Percentiles rank a stretch among this genome's conserved stretches.
Evolutionary conservation across 352 stramenopile genomes (phyloP).

Genomic region (Phytopythium chamaehyphon): DNA sequence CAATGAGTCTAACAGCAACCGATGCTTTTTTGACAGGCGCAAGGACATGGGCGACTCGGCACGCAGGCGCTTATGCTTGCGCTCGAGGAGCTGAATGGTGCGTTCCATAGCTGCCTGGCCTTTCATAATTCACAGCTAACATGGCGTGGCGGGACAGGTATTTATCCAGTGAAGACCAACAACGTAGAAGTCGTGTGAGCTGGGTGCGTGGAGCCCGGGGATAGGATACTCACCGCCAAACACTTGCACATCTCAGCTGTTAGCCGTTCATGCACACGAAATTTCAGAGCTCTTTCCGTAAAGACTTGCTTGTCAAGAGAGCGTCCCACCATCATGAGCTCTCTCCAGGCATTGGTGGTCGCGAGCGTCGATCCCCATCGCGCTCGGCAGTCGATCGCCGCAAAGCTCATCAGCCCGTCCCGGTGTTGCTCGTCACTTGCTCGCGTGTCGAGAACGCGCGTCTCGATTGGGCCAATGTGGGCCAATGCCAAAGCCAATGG

Average conservation of each 20-base stretch:
- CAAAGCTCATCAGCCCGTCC: too few species aligned
- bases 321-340: too few species aligned
- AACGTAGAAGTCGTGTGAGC: conserved; percentile 34
- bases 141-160: conserved; percentile 15
- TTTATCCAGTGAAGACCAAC: conserved; percentile 39
- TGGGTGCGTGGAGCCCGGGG: too few species aligned
- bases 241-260: too few species aligned
- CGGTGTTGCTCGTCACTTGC: neutral
- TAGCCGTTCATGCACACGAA: too few species aligned
- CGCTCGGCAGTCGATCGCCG: too few species aligned
- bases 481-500: neutral
- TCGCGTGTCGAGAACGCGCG: neutral
- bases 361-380: too few species aligned
- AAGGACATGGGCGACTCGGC: conserved; percentile 74
- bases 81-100: conserved; percentile 85
- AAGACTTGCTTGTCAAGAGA: too few species aligned
- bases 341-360: too few species aligned
- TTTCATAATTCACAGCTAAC: neutral
- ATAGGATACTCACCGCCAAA: too few species aligned
- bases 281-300: too few species aligned
- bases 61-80: conserved; percentile 86
- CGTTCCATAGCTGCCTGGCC: conserved; percentile 1
- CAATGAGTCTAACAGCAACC: conserved; percentile 13
- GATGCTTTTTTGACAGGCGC: conserved; percentile 42
- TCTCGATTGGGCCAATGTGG: conserved; percentile 6